Percentiles rank a stretch among this genome's conserved stretches.
Conservation (phyloP, 768 basidiomycete genomes). For the Mrakia blollopis region DNA sequence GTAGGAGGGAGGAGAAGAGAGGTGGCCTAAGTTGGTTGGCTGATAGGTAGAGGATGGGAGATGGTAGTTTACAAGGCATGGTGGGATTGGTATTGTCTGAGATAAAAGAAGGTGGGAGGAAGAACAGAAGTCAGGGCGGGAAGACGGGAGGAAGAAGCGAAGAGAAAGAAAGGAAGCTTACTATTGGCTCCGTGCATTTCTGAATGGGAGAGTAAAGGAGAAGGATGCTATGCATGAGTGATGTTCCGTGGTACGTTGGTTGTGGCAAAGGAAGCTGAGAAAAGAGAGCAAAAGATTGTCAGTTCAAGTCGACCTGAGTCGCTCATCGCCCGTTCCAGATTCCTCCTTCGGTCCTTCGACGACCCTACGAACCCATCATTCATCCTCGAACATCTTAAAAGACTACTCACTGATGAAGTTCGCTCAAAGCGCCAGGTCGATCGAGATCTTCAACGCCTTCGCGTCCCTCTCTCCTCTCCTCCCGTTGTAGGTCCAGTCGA, state of each 20-base stretch:
- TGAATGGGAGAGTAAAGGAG: too few species aligned
- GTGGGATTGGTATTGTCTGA: neutral
- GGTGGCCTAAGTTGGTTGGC: neutral
- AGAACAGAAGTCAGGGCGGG: neutral
- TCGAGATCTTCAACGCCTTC: slow-evolving; percentile 4
- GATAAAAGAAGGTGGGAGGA: neutral
- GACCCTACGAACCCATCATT: too few species aligned
- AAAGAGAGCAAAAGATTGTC: too few species aligned
- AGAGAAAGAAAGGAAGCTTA: neutral
- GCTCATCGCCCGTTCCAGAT: too few species aligned
- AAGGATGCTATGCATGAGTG: too few species aligned
- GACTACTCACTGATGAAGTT: neutral
- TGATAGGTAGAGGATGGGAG: neutral
- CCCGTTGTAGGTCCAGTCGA: neutral
- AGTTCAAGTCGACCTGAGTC: too few species aligned
- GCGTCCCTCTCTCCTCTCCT: neutral
- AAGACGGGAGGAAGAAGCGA: neutral
- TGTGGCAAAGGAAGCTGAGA: too few species aligned
- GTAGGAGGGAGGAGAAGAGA: too few species aligned
- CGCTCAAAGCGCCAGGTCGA: neutral
- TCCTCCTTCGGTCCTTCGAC: too few species aligned
- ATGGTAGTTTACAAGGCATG: neutral
- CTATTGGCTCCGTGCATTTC: too few species aligned
- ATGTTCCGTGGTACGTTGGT: too few species aligned
- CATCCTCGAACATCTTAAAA: neutral